A percentile compares a stretch with the other conserved stretches of the same genome.
These are phyloP conservation scores for Castanea crenata DNA, from an alignment of 306 rosid genomes.

Conservation along the genomic window DNA sequence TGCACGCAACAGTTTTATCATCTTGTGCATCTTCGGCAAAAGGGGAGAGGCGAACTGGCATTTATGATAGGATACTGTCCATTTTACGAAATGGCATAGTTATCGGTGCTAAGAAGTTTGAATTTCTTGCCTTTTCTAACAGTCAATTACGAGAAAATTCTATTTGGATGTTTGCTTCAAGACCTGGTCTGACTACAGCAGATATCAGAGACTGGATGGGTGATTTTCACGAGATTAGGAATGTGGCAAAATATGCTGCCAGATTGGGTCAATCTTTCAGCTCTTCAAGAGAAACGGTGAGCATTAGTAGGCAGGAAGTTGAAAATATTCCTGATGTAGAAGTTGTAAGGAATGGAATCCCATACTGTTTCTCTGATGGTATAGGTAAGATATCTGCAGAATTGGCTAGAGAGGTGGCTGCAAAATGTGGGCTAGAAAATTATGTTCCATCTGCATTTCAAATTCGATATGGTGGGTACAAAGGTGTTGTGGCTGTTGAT, in stretches of 20 bases:
- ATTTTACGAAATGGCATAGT: conserved; percentile 55
- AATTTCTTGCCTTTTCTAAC: conserved; percentile 80
- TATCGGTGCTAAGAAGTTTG: conserved; percentile 68
- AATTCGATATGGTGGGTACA: conserved; percentile 45
- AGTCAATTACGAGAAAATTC: conserved; percentile 79
- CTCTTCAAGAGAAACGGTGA: conserved; percentile 72
- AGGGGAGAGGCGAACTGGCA: conserved; percentile 39
- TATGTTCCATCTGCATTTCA: too few relatives aligned
- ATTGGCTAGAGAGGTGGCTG: too few relatives aligned
- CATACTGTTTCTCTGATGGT: conserved; percentile 47
- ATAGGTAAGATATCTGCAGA: conserved; percentile 9
- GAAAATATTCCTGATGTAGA: conserved; percentile 54
- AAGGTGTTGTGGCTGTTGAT: conserved; percentile 57
- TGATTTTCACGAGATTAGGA: conserved; percentile 50
- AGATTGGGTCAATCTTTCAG: conserved; percentile 87
- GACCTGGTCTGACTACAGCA: conserved; percentile 34
- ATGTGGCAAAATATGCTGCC: conserved; percentile 90
- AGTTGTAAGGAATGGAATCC: background rate
- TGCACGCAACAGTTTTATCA: conserved; percentile 59
- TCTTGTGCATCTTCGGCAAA: conserved; percentile 34
- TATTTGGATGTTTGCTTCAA: conserved; percentile 83
- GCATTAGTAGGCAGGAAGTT: conserved; percentile 40
- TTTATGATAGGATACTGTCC: conserved; percentile 57
- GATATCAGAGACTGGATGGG: conserved; percentile 71
- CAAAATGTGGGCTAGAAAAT: too few relatives aligned